phyloP scores from a whole-genome alignment of 495 filamentous ascomycete species.

The Entonaema liquescens region DNA sequence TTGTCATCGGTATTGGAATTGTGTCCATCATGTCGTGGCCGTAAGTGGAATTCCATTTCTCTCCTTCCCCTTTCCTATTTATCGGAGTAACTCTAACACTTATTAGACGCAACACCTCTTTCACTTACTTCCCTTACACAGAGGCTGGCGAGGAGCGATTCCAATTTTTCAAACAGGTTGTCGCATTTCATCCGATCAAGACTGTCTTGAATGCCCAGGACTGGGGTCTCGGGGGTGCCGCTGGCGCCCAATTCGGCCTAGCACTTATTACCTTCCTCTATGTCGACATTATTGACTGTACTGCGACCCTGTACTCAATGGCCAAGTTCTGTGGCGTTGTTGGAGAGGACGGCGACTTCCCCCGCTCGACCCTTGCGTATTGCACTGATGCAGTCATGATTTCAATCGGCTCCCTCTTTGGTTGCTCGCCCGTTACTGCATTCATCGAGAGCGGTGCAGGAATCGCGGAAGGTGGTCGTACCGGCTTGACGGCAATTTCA shows the following conservation, averaged over 20 bases:
- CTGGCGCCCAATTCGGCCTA: slow-evolving; percentile 70
- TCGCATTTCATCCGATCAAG: slow-evolving; percentile 79
- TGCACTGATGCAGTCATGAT: slow-evolving; percentile 74
- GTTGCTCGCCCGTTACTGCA: slow-evolving; percentile 77
- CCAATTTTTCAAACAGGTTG: slow-evolving; percentile 80
- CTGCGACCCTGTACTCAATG: slow-evolving; percentile 79
- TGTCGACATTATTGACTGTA: slow-evolving; percentile 78
- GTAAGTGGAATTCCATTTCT: slow-evolving; percentile 40
- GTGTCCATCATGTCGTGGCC: slow-evolving; percentile 88
- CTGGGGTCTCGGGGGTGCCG: slow-evolving; percentile 65
- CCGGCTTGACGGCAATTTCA: slow-evolving; percentile 77
- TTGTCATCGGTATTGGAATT: slow-evolving; percentile 81
- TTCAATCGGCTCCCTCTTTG: slow-evolving; percentile 78
- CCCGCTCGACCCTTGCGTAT: slow-evolving; percentile 57
- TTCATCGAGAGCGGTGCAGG: slow-evolving; percentile 87
- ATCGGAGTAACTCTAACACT: slow-evolving; percentile 23
- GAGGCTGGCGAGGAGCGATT: slow-evolving; percentile 69
- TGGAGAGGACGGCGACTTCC: slow-evolving; percentile 67
- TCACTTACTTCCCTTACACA: slow-evolving; percentile 83
- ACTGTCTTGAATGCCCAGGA: slow-evolving; percentile 70
- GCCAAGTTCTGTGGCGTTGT: slow-evolving; percentile 74
- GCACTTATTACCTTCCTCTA: slow-evolving; percentile 87
- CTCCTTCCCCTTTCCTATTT: neutral
- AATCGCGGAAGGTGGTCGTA: slow-evolving; percentile 82
- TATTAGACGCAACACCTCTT: slow-evolving; percentile 66